Base-by-base conservation (phyloP, 179 eudicot species). In the Spergularia azorica region DNA sequence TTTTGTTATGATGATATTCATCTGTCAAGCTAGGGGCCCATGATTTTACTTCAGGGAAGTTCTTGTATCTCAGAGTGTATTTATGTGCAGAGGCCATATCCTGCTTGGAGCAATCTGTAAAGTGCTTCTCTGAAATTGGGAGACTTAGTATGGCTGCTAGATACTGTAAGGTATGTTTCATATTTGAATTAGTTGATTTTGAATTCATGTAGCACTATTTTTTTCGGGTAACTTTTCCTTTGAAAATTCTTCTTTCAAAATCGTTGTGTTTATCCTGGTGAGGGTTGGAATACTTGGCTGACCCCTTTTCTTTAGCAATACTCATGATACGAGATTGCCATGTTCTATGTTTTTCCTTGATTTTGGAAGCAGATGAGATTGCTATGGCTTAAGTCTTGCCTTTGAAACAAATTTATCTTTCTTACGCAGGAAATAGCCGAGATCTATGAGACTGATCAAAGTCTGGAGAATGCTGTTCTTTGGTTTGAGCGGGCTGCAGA, bases 381-480 rank as follows among this genome's bases (percentile, higher is more conserved):
- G 2, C 38, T 50, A 39, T 51, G 21, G 3, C 21, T 2, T 41
- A 4, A 50, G 26, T 52, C 36, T 52, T 52, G 32, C 32, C 5
- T 13, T 55, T 15, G 13, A 79, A 51, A 60, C 26, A 36, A n/a
- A 58, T 73, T 66, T 57, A 16, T 67, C 65, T 61, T 32, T 83
- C 64, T 18, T 69, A 48, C 82, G 71, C 84, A 95, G 98, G 98
- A 95, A 91, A 95, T 95, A 74, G 98, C 96, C 74, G 97, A 95
- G 78, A 79, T 92, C 76, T 84, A 76, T 60, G 98, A 95, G 87
- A 79, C 82, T 61, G 95, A 88, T 52, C 88, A 90, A 36, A 85
- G 85, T 76, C 77, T 92, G 50, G 96, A 92, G 78, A 73, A 90
- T 77, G 93, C 96, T 76, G 89, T 92, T 82, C 79, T 71, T 81